Percentiles rank a stretch among this genome's conserved stretches.
Conservation (phyloP, 164 flowering plant genomes). For the Annona squamosa region DNA sequence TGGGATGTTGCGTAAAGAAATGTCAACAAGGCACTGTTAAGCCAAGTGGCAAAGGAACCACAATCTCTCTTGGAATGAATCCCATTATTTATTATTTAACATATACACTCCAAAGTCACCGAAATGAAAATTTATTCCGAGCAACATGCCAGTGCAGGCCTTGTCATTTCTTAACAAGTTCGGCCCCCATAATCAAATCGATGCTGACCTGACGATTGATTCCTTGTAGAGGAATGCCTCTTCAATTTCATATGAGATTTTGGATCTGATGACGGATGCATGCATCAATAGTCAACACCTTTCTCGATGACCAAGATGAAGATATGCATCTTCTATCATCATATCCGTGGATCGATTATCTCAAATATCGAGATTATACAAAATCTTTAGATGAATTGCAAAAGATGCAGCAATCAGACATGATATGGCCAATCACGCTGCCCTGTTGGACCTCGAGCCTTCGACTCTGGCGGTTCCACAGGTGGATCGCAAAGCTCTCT, state of each 20-base stretch:
- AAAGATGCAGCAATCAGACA: conserved; percentile 39
- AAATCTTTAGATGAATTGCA: conserved; percentile 26
- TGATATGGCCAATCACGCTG: conserved; percentile 46
- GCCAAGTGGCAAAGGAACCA: no score
- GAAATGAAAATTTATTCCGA: no score
- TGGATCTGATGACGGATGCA: conserved; percentile 20
- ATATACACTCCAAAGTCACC: no score
- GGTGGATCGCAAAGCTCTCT: conserved; percentile 60
- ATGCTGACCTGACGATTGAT: conserved; percentile 9
- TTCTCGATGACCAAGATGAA: conserved; percentile 29
- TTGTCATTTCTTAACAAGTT: conserved; percentile 2
- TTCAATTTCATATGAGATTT: conserved; percentile 24
- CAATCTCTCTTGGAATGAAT: no score
- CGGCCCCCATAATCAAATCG: conserved; percentile 17
- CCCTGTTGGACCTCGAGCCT: conserved; percentile 49
- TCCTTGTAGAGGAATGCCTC: conserved; percentile 24
- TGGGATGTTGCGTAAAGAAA: no score
- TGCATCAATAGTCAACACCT: not conserved
- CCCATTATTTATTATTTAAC: no score
- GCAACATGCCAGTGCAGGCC: no score
- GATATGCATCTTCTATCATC: conserved; percentile 22
- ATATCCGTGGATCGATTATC: conserved; percentile 12
- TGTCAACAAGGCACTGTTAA: no score
- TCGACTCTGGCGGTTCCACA: conserved; percentile 81
- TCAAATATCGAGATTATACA: no score